Evolutionary conservation across 139 green algal species (phyloP), one percentile per base, ranked within the genome.

Genomic region (Tetradesmus lagerheimii): DNA sequence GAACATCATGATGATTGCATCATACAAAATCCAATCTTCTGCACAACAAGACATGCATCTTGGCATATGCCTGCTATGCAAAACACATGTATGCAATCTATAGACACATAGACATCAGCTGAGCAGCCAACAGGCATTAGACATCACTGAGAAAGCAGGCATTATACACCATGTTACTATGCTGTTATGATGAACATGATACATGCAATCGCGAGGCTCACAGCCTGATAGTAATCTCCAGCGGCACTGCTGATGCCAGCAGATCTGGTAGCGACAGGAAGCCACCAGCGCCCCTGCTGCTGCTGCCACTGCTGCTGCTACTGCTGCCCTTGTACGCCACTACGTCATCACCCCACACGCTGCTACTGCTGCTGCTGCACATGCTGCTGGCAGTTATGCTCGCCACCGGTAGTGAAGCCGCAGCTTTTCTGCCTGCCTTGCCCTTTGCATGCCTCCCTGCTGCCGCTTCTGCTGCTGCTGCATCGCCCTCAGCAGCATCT

Each of bases 301-400:
- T 75, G 80, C 45, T 84, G 39, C 78, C 27, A 25, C 71, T 31
- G 29, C 82, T 29, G 45, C 80, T 74, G 41, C 41, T 53, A 41
- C n/a, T 64, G 43, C 39, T n/a, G 15, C 31, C 2, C 45, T 4
- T 75, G 45, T 14, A 62, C 18, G 18, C 47, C 47, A 62, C 1
- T 62, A 14, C 47, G 8, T 18, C 20, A 14, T 20, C 47, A 62
- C 6, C 47, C 47, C 47, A 62, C 47, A 62, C 43, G 4, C 8
- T 50, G 43, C 43, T 50, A 8, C 43, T 62, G 78, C 41, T 66
- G 78, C 80, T 86, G 80, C 47, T 71, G 45, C 80, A 38, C 43
- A 43, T 85, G 79, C 80, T 86, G 80, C 47, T 67, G 27, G 53
- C 50, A 27, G 81, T 77, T 15, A 87, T 31, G 37, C 81, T 87